Base-by-base conservation (phyloP, 2,329 filamentous ascomycete species). In the Ciborinia camelliae region DNA sequence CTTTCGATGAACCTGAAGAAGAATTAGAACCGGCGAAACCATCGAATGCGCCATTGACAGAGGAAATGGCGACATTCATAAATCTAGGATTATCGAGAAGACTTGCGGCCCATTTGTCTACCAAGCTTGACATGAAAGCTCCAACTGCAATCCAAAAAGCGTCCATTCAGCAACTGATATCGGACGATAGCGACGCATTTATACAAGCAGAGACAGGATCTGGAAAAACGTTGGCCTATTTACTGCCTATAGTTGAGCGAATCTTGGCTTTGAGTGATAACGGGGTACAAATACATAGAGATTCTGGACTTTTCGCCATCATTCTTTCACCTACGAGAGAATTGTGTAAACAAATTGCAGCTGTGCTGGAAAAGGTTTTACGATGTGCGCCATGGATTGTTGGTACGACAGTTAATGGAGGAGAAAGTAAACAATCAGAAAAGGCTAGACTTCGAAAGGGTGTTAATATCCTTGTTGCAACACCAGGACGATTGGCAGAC, bases 131-230 rank as follows among this genome's bases (percentile, higher is more conserved):
- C 64, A 84, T 99, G 75, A 95, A 93, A 75, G 90, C 91, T 0
- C 95, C 95, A 7, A 99, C 95, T 0, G 92, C 91, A 0, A 97
- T 99, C 74, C 95, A 99, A 78, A 93, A 93, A 72, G 91, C 91
- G 67, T 90, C 94, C 0, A 88, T 99, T 47, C 84, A 90, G 50
- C 88, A 95, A 71, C 79, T 99, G 67, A 78, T 96, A 52, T 87
- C 87, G 50, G 88, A 90, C 62, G 90, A 96, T 71, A 88, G 86
- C 53, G 95, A 99, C 79, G 93, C 93, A 2, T 99, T 99, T 73
- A 89, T 99, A 41, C 95, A 98, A 76, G 96, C 95, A 3, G 90
- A 99, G 79, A 99, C 95, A 0, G 95, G 95, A 71, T 99, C 95
- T 0, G 95, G 95, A 78, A 99, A 99, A 79, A 99, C 95, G 0